Evolutionary conservation across 805 yeast species (phyloP), one percentile per base, ranked within the genome.

Genomic region (Lachancea sp.): DNA sequence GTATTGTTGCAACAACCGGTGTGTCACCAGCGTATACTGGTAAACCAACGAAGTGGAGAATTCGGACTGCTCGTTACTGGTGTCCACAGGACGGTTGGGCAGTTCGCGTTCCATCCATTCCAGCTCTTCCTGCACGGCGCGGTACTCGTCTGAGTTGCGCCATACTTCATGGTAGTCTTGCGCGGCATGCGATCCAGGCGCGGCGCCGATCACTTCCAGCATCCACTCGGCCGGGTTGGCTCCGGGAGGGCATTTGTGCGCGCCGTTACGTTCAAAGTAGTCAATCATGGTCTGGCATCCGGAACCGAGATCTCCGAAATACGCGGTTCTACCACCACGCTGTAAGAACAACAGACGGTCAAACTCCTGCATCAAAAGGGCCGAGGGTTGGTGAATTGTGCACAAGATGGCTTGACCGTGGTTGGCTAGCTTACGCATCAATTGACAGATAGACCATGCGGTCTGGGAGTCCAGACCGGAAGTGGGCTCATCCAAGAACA

Each of bases 201-300:
- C 88, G 44, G 89, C 89, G 57, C 90, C 89, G 56, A 82, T 83
- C 51, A 81, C 85, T 50, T 84, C 84, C 65, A 88, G 71, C 95
- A 88, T 88, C 93, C 95, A 88, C 68, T 87, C 95, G 12, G 90
- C 91, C 27, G 91, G 93, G 53, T 85, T 85, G 4, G 86, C 88
- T 35, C 72, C 71, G 6, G 71, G 67, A 17, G 90, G 89, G 67
- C 90, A 84, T 45, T 69, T 68, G 20, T 72, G 74, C 35, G 89
- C 78, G 44, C 88, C 89, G 51, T 82, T 63, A 3, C 62, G 59
- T 61, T 83, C 88, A 56, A 84, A 82, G 59, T 83, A 83, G 42
- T 75, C 65, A 46, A 82, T 81, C 68, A 83, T 70, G 2, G 77
- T 71, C 36, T 62, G 58, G 54, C 78, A 79, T 54, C 79, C 74